phyloP scores from a whole-genome alignment of 2,329 filamentous ascomycete species.

The Colletotrichum phormii region DNA sequence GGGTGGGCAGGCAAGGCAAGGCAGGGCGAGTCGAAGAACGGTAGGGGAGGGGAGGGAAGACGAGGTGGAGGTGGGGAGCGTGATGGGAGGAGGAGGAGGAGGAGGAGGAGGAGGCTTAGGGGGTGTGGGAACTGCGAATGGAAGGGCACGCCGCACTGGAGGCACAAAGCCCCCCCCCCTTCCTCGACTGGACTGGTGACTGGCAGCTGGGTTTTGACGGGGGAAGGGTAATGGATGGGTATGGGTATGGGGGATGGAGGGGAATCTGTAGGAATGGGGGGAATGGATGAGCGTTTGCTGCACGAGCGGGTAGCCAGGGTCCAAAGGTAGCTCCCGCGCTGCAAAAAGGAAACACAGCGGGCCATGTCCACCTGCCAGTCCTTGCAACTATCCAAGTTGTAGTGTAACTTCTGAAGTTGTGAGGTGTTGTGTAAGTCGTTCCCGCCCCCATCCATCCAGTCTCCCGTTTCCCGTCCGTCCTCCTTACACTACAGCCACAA shows the following conservation, averaged over 20 bases:
- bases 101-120: neutral
- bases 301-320: constrained; percentile 57
- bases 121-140: constrained; percentile 4
- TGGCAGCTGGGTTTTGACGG: neutral
- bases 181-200: neutral
- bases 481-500: neutral
- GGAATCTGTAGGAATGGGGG: neutral
- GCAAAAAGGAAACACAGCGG: constrained; percentile 27
- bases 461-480: neutral
- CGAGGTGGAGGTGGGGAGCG: neutral
- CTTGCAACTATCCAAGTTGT: neutral
- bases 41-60: too few relatives aligned
- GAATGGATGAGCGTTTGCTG: constrained; percentile 41
- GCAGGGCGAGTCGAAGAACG: too few relatives aligned
- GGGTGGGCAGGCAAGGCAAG: too few relatives aligned
- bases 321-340: constrained; percentile 45
- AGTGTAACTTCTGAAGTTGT: too few relatives aligned
- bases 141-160: neutral
- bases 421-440: neutral
- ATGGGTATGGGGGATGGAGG: neutral
- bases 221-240: neutral
- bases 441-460: neutral
- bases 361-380: constrained; percentile 3
- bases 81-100: neutral
- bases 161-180: too few relatives aligned